Evolutionary conservation across 2,329 filamentous ascomycete genomes (phyloP).

Genomic region (Epichloe sibirici): DNA sequence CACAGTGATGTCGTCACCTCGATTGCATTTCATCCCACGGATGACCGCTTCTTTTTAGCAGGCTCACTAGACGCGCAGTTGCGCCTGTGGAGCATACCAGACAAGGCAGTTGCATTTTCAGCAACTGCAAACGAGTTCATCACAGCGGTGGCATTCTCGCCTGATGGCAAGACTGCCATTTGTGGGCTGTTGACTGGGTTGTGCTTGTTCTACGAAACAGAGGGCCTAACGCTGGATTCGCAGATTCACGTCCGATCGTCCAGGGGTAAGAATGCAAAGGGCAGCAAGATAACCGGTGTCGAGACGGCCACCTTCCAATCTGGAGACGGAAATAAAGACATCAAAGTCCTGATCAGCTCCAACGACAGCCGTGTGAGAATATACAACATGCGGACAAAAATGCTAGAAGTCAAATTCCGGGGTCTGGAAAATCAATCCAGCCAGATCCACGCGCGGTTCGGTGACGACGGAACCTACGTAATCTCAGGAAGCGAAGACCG

Average conservation of each 20-base stretch:
- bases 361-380: conserved; percentile 88
- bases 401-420: conserved; percentile 77
- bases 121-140: conserved; percentile 73
- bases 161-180: conserved; percentile 80
- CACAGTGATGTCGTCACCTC: conserved; percentile 93
- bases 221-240: conserved; percentile 70
- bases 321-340: conserved; percentile 41
- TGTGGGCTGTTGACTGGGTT: conserved; percentile 77
- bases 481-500: conserved; percentile 90
- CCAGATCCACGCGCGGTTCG: conserved; percentile 82
- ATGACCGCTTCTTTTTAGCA: conserved; percentile 93
- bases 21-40: conserved; percentile 84
- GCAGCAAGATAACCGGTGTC: conserved; percentile 95
- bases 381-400: conserved; percentile 79
- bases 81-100: conserved; percentile 90
- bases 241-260: conserved; percentile 92
- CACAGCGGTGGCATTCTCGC: conserved; percentile 86
- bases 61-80: conserved; percentile 83
- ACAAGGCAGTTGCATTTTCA: conserved; percentile 82
- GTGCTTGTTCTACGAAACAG: conserved; percentile 86
- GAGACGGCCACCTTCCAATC: conserved; percentile 53
- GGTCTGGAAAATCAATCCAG: conserved; percentile 83
- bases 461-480: conserved; percentile 74
- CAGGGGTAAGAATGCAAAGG: conserved; percentile 84
- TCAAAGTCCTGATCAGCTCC: conserved; percentile 81